Percentiles rank a stretch among this genome's conserved stretches.
These are phyloP conservation scores for Phlyctochytrium arcticum DNA, from an alignment of 192 early-diverging fungal genomes.

Conservation along the genomic window DNA sequence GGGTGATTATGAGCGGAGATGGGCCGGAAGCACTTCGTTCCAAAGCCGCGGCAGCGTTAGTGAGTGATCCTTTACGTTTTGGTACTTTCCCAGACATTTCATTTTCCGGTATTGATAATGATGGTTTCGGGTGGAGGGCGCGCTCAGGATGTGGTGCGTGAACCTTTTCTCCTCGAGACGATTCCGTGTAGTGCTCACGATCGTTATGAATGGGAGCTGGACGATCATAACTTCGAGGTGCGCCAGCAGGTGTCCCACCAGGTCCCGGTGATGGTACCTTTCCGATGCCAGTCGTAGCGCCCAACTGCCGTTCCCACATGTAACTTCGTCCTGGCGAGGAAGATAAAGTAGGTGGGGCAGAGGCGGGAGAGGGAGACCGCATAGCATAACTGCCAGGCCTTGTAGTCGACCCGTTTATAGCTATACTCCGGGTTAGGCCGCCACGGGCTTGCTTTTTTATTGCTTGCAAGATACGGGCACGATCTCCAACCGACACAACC, in stretches of 20 bases:
- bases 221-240: neutral
- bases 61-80: slow-evolving; percentile 19
- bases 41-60: neutral
- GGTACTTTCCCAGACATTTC: slow-evolving; percentile 14
- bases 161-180: no score
- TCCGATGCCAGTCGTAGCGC: neutral
- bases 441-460: slow-evolving; percentile 48
- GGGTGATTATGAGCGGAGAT: slow-evolving; percentile 14
- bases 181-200: no score
- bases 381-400: no score
- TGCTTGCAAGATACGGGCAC: slow-evolving; percentile 71
- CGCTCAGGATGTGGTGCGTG: neutral
- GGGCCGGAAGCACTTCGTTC: neutral
- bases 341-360: neutral
- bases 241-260: neutral
- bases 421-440: neutral
- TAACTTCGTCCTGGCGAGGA: neutral
- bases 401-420: no score
- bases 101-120: slow-evolving; percentile 1
- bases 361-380: slow-evolving; percentile 1
- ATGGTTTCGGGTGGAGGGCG: neutral
- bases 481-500: slow-evolving; percentile 76
- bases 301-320: slow-evolving; percentile 1
- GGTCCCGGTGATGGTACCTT: neutral
- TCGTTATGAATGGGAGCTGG: neutral